Base-by-base conservation (phyloP, 2,329 filamentous ascomycete species). In the Clonostachys sp. region DNA sequence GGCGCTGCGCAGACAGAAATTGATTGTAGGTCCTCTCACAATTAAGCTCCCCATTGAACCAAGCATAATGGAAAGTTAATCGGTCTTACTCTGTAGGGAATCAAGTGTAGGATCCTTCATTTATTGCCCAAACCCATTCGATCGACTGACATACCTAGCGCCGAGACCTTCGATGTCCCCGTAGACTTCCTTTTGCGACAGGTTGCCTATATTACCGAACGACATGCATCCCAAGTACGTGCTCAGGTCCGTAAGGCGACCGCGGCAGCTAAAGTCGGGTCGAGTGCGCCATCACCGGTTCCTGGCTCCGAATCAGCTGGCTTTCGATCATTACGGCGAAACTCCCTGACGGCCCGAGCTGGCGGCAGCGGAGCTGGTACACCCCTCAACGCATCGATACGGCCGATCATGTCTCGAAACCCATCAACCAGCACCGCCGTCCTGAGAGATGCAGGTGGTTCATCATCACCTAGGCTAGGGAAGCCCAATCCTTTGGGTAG, bases 101-200 rank as follows among this genome's bases (percentile, higher is more conserved):
- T 60, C 80, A 84, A 61, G 72, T 91, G 88, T 92, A 78, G 65
- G 80, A 45, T 50, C 44, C 48, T 20, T 24, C 30, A 9, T 41
- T 10, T 9, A 30, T 38, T 12, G 12, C 17, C 18, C 17, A 30
- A 16, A 10, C 17, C 24, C 24, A 8, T 33, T 12, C 57, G 47
- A 50, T 56, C 62, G 50, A 62, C 50, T 46, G 38, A 41, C 14
- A 41, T 49, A 40, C 43, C 17, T 55, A 87, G 86, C 61, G 89
- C 89, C 42, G 74, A 80, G 45, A 77, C 81, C 42, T 96, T 96
- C 66, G 80, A 91, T 52, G 92, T 96, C 17, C 86, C 89, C 24
- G 82, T 95, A 49, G 80, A 90, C 39, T 97, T 97, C 60, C 78
- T 99, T 34, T 80, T 96, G 14, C 89, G 96, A 62, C 91, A 99